Evolutionary conservation across 768 basidiomycete species (phyloP).

Genomic region (Pholiota microspora): DNA sequence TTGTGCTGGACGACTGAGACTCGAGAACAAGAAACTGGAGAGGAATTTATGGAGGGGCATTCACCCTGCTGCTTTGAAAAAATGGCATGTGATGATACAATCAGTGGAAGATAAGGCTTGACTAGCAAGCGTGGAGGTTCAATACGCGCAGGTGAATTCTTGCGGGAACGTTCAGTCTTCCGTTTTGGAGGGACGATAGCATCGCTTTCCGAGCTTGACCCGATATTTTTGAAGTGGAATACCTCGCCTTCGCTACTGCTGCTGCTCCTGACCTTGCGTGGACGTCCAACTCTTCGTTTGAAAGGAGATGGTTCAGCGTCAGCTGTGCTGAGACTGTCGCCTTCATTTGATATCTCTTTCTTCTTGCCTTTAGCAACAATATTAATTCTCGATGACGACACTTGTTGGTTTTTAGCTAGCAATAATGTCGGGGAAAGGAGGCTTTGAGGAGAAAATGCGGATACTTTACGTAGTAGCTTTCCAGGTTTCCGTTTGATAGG

Average conservation of each 20-base stretch:
- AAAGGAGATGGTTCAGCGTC: no score
- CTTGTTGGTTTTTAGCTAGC: neutral
- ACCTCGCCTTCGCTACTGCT: constrained; percentile 1
- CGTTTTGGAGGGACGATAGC: constrained; percentile 9
- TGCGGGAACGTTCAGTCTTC: constrained; percentile 15
- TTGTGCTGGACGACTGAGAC: neutral
- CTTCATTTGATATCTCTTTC: no score
- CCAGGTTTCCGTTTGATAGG: constrained; percentile 9
- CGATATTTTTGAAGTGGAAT: constrained; percentile 5
- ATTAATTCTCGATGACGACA: neutral
- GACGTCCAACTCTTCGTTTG: neutral
- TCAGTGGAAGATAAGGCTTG: no score
- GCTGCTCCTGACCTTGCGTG: neutral
- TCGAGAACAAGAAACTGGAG: neutral
- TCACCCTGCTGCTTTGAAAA: no score
- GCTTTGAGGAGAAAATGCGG: neutral
- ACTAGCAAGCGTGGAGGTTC: no score
- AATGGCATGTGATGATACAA: no score
- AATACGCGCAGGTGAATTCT: constrained; percentile 2
- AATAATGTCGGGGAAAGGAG: neutral
- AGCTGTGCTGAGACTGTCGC: no score
- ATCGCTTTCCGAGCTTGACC: neutral
- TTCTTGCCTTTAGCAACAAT: neutral
- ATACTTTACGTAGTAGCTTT: constrained; percentile 8
- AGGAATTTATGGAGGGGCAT: no score